Percentiles rank a stretch among this genome's conserved stretches.
phyloP scores from a whole-genome alignment of 371 early-diverging fungal species.

The Blastocladiella emersonii region DNA sequence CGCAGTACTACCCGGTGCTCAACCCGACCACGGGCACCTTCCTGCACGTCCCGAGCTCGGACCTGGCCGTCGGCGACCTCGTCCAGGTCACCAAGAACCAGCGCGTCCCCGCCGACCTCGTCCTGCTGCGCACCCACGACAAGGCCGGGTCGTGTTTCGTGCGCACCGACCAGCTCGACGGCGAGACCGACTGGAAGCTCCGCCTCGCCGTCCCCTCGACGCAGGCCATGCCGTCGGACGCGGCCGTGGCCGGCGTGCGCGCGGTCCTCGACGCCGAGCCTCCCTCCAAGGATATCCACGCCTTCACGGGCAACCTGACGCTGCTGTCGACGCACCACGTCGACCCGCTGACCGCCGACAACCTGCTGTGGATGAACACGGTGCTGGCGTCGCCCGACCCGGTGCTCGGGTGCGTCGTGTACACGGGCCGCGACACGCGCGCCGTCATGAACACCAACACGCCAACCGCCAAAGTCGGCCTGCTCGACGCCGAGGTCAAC shows the following conservation, averaged over 20 bases:
- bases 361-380: conserved; percentile 97
- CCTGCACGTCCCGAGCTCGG: conserved; percentile 59
- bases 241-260: neutral
- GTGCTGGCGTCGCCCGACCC: conserved; percentile 83
- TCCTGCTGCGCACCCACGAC: conserved; percentile 78
- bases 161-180: conserved; percentile 98
- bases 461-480: conserved; percentile 90
- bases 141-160: conserved; percentile 86
- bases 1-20: conserved; percentile 57
- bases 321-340: conserved; percentile 15
- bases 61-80: conserved; percentile 88
- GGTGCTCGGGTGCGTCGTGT: conserved; percentile 84
- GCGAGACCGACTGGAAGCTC: conserved; percentile 99
- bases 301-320: conserved; percentile 77
- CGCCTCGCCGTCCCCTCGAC: conserved; percentile 15
- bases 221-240: neutral
- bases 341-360: conserved; percentile 77
- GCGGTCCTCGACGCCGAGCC: conserved; percentile 49
- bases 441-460: conserved; percentile 96
- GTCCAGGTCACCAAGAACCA: conserved; percentile 83
- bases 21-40: conserved; percentile 20
- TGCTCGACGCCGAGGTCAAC: conserved; percentile 91
- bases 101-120: conserved; percentile 81
- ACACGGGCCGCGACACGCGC: conserved; percentile 95
- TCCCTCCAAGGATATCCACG: conserved; percentile 95